These are phyloP conservation scores for Suillus spraguei DNA, from an alignment of 768 basidiomycete genomes.

Conservation along the genomic window DNA sequence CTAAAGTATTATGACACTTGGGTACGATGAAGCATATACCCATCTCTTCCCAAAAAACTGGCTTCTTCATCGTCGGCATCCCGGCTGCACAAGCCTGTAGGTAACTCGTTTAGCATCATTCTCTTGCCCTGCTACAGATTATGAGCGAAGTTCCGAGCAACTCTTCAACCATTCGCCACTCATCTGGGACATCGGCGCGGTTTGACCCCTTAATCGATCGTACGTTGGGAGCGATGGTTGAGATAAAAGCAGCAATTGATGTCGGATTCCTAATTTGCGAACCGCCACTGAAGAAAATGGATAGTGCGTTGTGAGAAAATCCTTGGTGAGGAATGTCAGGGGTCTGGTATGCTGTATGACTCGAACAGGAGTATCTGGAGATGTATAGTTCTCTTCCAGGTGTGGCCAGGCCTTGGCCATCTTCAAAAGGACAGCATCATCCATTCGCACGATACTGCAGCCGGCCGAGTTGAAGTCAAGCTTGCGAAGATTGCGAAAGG, in stretches of 20 bases:
- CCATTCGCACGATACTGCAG: neutral
- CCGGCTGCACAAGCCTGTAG: neutral
- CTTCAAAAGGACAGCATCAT: neutral
- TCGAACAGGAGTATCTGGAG: too few relatives aligned
- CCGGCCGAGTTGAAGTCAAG: neutral
- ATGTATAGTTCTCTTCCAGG: neutral
- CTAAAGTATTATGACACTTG: too few relatives aligned
- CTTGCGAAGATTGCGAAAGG: neutral
- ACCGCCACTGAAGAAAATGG: neutral
- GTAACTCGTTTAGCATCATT: neutral
- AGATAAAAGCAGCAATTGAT: slow-evolving; percentile 27
- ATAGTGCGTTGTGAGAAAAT: slow-evolving; percentile 4
- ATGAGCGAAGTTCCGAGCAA: too few relatives aligned
- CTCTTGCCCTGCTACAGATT: neutral
- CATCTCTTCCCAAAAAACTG: too few relatives aligned
- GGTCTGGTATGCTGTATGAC: too few relatives aligned
- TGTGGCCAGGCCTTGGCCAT: slow-evolving; percentile 11
- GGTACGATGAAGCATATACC: too few relatives aligned
- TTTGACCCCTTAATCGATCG: slow-evolving; percentile 5
- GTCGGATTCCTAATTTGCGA: neutral
- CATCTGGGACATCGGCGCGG: too few relatives aligned
- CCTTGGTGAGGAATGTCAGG: slow-evolving; percentile 1
- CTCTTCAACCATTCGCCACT: too few relatives aligned
- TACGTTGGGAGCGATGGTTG: slow-evolving; percentile 30
- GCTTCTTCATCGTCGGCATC: neutral